Evolutionary conservation across 2,329 filamentous ascomycete genomes (phyloP).

Genomic region (Phoma sp.): DNA sequence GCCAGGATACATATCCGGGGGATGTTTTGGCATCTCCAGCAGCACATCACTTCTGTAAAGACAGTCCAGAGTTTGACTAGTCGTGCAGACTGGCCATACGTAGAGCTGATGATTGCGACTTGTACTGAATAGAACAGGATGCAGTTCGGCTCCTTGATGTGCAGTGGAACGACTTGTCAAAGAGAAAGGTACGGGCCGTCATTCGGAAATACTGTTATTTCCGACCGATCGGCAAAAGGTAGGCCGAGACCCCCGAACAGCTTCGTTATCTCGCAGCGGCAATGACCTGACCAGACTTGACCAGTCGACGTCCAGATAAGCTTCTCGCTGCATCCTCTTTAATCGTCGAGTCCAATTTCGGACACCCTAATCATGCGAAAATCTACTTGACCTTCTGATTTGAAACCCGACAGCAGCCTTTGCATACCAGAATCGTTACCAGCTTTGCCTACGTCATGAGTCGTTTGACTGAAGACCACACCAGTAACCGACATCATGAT

Average conservation of each 20-base stretch:
- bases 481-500: no score
- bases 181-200: constrained; percentile 1
- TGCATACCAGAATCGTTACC: no score
- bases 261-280: neutral
- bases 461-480: no score
- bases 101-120: no score
- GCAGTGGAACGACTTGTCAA: neutral
- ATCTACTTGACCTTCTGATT: neutral
- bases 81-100: no score
- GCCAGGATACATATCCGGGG: neutral
- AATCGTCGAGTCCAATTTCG: neutral
- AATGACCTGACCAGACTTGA: neutral
- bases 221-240: neutral
- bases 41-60: neutral
- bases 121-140: no score
- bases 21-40: neutral
- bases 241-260: neutral
- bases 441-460: no score
- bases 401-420: neutral
- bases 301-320: constrained; percentile 3
- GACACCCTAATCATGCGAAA: no score
- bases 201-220: constrained; percentile 5
- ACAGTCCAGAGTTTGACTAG: neutral
- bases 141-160: neutral
- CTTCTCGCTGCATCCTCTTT: neutral